These are phyloP conservation scores for Botrytis hyacinthi DNA, from an alignment of 2,329 filamentous ascomycete genomes.

Conservation along the genomic window DNA sequence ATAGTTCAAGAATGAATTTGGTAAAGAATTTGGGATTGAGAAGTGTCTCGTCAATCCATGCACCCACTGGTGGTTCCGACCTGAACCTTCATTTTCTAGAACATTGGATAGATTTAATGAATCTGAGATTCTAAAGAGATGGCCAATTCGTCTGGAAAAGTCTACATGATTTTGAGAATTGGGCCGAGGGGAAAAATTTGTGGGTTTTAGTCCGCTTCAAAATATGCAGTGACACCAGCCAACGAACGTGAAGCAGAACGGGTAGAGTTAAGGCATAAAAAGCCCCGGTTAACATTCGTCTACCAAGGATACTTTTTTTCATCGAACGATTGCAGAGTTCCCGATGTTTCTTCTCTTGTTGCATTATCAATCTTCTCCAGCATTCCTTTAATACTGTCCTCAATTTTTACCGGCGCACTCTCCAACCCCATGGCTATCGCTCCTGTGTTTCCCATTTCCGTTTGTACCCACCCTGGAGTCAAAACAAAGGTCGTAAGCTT, in stretches of 20 bases:
- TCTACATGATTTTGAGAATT: too few species aligned
- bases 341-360: slow-evolving; percentile 22
- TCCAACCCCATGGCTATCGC: slow-evolving; percentile 24
- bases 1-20: too few species aligned
- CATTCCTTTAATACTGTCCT: slow-evolving; percentile 28
- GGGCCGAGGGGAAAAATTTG: too few species aligned
- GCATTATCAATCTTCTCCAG: slow-evolving; percentile 26
- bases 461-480: slow-evolving; percentile 40
- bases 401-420: slow-evolving; percentile 27
- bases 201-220: too few species aligned
- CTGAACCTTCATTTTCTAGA: too few species aligned
- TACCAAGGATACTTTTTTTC: neutral
- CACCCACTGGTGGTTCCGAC: too few species aligned
- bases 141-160: too few species aligned
- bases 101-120: too few species aligned
- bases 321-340: slow-evolving; percentile 15
- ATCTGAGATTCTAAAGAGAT: too few species aligned
- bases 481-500: slow-evolving; percentile 38
- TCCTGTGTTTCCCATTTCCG: slow-evolving; percentile 30
- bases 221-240: neutral
- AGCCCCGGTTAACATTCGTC: neutral
- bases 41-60: too few species aligned
- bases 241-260: neutral
- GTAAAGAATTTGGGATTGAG: too few species aligned
- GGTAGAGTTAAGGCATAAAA: fast-evolving